A percentile compares a stretch with the other conserved stretches of the same genome.
These are phyloP conservation scores for Neopestalotiopsis sp. DNA, from an alignment of 2,329 filamentous ascomycete species.

Conservation along the genomic window DNA sequence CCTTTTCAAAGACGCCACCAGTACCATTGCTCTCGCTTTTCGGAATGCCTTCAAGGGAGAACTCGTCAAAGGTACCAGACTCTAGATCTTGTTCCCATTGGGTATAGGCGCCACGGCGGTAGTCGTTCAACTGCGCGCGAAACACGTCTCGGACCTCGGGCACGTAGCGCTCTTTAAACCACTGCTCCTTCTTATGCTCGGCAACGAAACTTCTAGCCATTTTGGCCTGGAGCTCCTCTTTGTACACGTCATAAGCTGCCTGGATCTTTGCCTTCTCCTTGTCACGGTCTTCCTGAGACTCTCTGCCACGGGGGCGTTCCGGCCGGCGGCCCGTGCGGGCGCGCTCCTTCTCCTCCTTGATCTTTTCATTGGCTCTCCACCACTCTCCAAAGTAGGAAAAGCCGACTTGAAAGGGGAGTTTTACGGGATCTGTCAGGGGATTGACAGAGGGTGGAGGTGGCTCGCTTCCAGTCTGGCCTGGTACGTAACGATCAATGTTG, in stretches of 20 bases:
- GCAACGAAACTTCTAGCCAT: constrained; percentile 91
- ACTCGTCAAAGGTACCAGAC: constrained; percentile 87
- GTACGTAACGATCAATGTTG: constrained; percentile 86
- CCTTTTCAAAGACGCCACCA: constrained; percentile 87
- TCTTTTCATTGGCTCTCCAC: constrained; percentile 83
- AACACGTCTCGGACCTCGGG: constrained; percentile 80
- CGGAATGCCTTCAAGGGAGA: constrained; percentile 90
- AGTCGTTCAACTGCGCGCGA: constrained; percentile 77
- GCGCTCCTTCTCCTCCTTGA: constrained; percentile 82
- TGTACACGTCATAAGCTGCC: constrained; percentile 69
- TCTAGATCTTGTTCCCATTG: constrained; percentile 92
- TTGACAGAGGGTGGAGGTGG: constrained; percentile 62
- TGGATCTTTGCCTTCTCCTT: constrained; percentile 83
- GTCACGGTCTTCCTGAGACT: constrained; percentile 75
- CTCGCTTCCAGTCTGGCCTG: constrained; percentile 66
- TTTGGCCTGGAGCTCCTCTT: constrained; percentile 72
- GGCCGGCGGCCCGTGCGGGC: constrained; percentile 71
- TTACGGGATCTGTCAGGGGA: constrained; percentile 74
- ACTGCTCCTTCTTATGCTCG: constrained; percentile 93
- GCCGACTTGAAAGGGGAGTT: constrained; percentile 79
- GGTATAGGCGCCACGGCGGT: constrained; percentile 77
- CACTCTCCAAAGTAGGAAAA: constrained; percentile 88
- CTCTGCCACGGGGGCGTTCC: constrained; percentile 69
- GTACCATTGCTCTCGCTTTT: constrained; percentile 91
- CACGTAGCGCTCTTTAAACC: constrained; percentile 96